These are phyloP conservation scores for Aphanomyces cochlioides DNA, from an alignment of 352 stramenopile genomes.

Conservation along the genomic window DNA sequence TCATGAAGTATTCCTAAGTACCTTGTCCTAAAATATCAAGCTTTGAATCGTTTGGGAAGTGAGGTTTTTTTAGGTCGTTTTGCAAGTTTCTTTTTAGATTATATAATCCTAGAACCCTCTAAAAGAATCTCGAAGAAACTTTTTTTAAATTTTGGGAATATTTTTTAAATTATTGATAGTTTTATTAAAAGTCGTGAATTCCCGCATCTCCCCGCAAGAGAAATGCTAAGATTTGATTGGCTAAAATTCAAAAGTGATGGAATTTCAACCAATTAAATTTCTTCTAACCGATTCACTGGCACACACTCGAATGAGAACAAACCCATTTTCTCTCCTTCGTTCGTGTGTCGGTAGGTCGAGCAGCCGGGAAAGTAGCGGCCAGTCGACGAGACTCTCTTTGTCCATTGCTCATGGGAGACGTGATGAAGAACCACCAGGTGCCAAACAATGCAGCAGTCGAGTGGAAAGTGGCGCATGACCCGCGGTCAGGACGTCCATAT, in stretches of 20 bases:
- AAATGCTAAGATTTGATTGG: not conserved
- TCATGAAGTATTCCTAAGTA: too few relatives aligned
- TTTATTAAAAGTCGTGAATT: too few relatives aligned
- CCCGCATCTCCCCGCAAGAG: too few relatives aligned
- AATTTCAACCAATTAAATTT: conserved; percentile 10
- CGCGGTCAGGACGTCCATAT: conserved; percentile 90
- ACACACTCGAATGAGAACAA: conserved; percentile 18
- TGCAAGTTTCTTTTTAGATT: too few relatives aligned
- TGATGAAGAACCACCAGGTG: conserved; percentile 15
- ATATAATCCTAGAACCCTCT: too few relatives aligned
- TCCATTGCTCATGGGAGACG: not conserved
- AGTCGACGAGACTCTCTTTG: not conserved
- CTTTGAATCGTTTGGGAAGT: too few relatives aligned
- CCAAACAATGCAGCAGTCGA: conserved; percentile 32
- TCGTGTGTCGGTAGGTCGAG: not conserved
- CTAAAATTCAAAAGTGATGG: conserved; percentile 7
- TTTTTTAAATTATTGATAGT: too few relatives aligned
- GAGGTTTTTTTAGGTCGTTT: too few relatives aligned
- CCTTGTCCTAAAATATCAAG: too few relatives aligned
- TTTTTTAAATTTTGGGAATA: too few relatives aligned
- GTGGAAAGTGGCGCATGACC: conserved; percentile 75
- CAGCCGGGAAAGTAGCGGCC: not conserved
- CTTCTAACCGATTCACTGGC: conserved; percentile 10
- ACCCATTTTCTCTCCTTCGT: conserved; percentile 11
- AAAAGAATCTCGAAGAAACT: too few relatives aligned